A percentile compares a stretch with the other conserved stretches of the same genome.
These are phyloP conservation scores for Gyrodon lividus DNA, from an alignment of 768 basidiomycete genomes.

Conservation along the genomic window DNA sequence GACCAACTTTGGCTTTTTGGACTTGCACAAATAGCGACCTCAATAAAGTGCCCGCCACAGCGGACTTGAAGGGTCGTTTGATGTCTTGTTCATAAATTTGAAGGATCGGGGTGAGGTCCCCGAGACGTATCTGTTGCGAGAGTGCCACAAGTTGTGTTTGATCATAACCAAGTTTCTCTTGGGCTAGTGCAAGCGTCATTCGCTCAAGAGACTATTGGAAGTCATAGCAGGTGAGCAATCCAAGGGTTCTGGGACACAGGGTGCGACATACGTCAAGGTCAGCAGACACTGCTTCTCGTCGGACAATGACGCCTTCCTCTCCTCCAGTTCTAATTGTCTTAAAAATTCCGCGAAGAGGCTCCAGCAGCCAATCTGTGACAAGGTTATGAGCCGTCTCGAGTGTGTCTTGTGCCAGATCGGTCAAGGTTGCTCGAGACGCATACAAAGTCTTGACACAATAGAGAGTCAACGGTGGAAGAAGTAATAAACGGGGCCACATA, in stretches of 20 bases:
- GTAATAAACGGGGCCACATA: slow-evolving; percentile 78
- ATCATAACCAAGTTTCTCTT: slow-evolving; percentile 71
- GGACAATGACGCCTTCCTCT: slow-evolving; percentile 72
- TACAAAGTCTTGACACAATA: slow-evolving; percentile 52
- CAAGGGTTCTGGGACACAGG: not conserved
- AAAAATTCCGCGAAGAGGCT: slow-evolving; percentile 79
- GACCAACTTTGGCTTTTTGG: slow-evolving; percentile 85
- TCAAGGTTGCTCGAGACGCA: slow-evolving; percentile 56
- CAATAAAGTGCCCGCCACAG: slow-evolving; percentile 74
- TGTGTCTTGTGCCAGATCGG: slow-evolving; percentile 56
- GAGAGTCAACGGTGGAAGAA: slow-evolving; percentile 68
- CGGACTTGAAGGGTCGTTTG: slow-evolving; percentile 80
- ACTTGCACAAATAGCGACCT: slow-evolving; percentile 88
- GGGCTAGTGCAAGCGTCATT: slow-evolving; percentile 85
- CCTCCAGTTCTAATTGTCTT: slow-evolving; percentile 82
- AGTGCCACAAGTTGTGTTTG: slow-evolving; percentile 64
- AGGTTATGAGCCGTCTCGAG: slow-evolving; percentile 71
- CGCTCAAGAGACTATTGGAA: slow-evolving; percentile 78
- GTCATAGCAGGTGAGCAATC: not conserved
- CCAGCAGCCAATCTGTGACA: slow-evolving; percentile 78
- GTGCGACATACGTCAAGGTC: slow-evolving; percentile 68
- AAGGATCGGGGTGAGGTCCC: slow-evolving; percentile 86
- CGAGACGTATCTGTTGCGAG: slow-evolving; percentile 63
- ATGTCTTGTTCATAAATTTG: slow-evolving; percentile 91
- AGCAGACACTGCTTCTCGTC: slow-evolving; percentile 76